Percentiles rank a stretch among this genome's conserved stretches.
phyloP scores from a whole-genome alignment of 495 filamentous ascomycete species.

The Astrothelium macrocarpum region DNA sequence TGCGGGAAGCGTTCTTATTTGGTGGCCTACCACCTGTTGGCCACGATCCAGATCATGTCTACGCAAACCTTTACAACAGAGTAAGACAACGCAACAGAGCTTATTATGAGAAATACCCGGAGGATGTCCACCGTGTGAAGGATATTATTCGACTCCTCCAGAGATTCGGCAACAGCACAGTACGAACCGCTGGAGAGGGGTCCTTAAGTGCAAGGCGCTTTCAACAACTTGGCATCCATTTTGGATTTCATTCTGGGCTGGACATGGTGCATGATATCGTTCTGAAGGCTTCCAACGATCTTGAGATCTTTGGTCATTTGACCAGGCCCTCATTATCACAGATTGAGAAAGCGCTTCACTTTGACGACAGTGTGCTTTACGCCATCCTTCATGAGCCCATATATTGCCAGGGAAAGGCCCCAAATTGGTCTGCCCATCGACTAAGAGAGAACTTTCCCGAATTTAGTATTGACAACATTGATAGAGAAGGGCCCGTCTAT shows the following conservation, averaged over 20 bases:
- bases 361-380: slow-evolving; percentile 72
- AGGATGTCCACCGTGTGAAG: slow-evolving; percentile 65
- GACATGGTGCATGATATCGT: slow-evolving; percentile 46
- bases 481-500: slow-evolving; percentile 47
- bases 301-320: slow-evolving; percentile 61
- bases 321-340: slow-evolving; percentile 57
- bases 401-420: slow-evolving; percentile 60
- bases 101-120: slow-evolving; percentile 79
- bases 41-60: slow-evolving; percentile 63
- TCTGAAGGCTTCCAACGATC: slow-evolving; percentile 54
- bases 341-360: slow-evolving; percentile 54
- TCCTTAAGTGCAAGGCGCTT: slow-evolving; percentile 59
- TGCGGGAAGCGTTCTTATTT: slow-evolving; percentile 71
- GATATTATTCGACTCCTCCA: slow-evolving; percentile 43
- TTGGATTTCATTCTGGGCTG: slow-evolving; percentile 58
- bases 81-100: slow-evolving; percentile 54
- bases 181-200: slow-evolving; percentile 57
- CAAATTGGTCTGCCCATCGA: slow-evolving; percentile 57
- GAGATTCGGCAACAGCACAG: slow-evolving; percentile 49
- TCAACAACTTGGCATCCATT: slow-evolving; percentile 60
- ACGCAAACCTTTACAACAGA: slow-evolving; percentile 58
- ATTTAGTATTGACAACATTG: slow-evolving; percentile 34
- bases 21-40: slow-evolving; percentile 75
- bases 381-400: slow-evolving; percentile 75
- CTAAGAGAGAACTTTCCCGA: slow-evolving; percentile 33